Percentiles rank a stretch among this genome's conserved stretches.
Evolutionary conservation across 345 rosid genomes (phyloP).

Genomic region (Eucalyptus victrix): DNA sequence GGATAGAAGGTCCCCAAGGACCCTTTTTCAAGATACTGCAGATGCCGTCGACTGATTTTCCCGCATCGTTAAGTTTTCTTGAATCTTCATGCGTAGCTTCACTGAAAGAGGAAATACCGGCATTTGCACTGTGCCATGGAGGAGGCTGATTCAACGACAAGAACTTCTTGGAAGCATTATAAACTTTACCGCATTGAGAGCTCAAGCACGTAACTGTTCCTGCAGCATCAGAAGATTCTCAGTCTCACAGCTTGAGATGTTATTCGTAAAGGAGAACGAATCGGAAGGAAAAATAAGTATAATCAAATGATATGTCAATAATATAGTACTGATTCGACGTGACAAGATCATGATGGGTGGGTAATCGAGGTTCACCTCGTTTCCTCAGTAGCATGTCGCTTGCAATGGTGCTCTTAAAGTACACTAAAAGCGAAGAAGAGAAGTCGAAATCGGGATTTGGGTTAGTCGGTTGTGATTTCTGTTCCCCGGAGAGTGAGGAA

Average conservation of each 20-base stretch:
- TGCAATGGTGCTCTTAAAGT: not conserved
- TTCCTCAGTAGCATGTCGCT: not conserved
- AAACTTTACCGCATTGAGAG: slow-evolving; percentile 1
- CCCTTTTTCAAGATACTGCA: slow-evolving; percentile 45
- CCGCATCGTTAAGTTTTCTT: slow-evolving; percentile 12
- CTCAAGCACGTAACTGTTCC: slow-evolving; percentile 8
- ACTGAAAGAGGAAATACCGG: slow-evolving; percentile 2
- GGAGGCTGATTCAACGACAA: slow-evolving; percentile 24
- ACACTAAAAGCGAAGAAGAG: not conserved
- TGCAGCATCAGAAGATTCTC: slow-evolving; percentile 3
- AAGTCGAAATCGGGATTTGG: not conserved
- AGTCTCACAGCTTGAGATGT: not conserved
- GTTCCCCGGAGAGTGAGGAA: not conserved
- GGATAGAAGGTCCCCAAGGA: slow-evolving; percentile 53
- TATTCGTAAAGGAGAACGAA: not conserved
- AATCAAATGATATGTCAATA: not conserved
- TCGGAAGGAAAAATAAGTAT: not conserved
- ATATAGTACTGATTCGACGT: not conserved
- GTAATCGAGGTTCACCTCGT: not conserved
- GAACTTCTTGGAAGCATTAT: slow-evolving; percentile 6
- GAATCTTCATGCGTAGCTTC: slow-evolving; percentile 16
- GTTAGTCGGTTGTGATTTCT: not conserved
- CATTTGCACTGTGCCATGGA: not conserved
- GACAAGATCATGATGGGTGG: not conserved
- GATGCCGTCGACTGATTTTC: slow-evolving; percentile 31